These are phyloP conservation scores for Aspergillus candidus DNA, from an alignment of 2,329 filamentous ascomycete species.

Conservation along the genomic window DNA sequence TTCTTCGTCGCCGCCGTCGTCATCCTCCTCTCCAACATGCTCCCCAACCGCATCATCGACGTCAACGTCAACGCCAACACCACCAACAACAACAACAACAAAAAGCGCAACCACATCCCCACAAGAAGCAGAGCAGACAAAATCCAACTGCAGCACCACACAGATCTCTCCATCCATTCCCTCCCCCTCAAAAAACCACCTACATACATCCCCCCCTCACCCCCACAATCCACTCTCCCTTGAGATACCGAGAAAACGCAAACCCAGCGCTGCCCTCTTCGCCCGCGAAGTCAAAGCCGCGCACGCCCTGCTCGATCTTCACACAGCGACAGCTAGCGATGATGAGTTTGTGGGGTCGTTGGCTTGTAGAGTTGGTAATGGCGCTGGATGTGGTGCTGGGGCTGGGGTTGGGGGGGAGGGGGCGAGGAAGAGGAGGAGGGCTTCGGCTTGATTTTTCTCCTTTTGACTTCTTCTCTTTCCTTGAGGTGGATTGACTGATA, in stretches of 20 bases:
- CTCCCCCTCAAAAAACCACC: too few species aligned
- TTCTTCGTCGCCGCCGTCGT: too few species aligned
- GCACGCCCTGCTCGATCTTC: slow-evolving; percentile 31
- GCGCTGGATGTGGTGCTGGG: background rate
- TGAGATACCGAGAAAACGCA: slow-evolving; percentile 4
- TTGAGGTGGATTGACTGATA: too few species aligned
- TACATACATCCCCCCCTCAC: too few species aligned
- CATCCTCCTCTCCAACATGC: too few species aligned
- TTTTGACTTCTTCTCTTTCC: too few species aligned
- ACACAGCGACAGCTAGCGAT: slow-evolving; percentile 17
- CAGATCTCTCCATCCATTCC: too few species aligned
- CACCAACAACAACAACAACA: background rate
- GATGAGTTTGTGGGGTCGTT: slow-evolving; percentile 3
- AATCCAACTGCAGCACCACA: too few species aligned
- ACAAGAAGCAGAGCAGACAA: too few species aligned
- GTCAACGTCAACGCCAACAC: background rate
- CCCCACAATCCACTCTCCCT: background rate
- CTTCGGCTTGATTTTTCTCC: slow-evolving; percentile 8
- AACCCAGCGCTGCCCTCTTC: slow-evolving; percentile 16
- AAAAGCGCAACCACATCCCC: too few species aligned
- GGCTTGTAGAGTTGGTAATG: background rate
- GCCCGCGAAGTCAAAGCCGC: slow-evolving; percentile 32
- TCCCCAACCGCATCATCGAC: too few species aligned
- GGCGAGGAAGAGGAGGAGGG: slow-evolving; percentile 13
- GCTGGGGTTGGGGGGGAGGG: background rate